Conservation (phyloP, 2,329 filamentous ascomycete genomes). For the Parastagonospora avenae region DNA sequence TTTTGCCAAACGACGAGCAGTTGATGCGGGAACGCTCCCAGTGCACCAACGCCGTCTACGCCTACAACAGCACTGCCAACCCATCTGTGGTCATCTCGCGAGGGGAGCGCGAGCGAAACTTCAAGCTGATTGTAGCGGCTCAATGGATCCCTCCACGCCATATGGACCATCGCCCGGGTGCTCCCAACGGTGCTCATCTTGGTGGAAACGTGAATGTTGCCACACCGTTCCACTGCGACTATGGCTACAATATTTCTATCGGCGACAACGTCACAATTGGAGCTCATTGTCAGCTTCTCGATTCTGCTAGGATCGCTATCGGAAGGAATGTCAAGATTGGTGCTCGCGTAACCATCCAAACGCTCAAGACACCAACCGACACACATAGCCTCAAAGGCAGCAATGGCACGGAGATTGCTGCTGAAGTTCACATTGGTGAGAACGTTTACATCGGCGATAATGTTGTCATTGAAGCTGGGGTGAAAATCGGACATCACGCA, state of each 20-base stretch:
- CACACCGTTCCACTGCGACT: slow-evolving; percentile 89
- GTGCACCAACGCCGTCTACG: slow-evolving; percentile 79
- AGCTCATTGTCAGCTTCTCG: slow-evolving; percentile 82
- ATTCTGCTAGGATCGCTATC: slow-evolving; percentile 82
- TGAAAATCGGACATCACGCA: slow-evolving; percentile 59
- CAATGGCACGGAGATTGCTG: slow-evolving; percentile 72
- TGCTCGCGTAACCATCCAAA: slow-evolving; percentile 85
- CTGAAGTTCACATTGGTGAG: slow-evolving; percentile 75
- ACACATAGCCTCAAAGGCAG: slow-evolving; percentile 75
- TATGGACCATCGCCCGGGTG: slow-evolving; percentile 2
- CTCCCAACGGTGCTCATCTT: slow-evolving; percentile 11
- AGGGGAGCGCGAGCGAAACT: slow-evolving; percentile 70
- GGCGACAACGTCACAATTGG: slow-evolving; percentile 84
- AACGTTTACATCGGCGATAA: slow-evolving; percentile 70
- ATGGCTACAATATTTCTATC: slow-evolving; percentile 92
- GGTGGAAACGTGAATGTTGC: slow-evolving; percentile 76
- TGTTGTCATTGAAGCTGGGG: slow-evolving; percentile 64
- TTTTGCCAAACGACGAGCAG: slow-evolving; percentile 77
- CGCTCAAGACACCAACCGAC: slow-evolving; percentile 73
- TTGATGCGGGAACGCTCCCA: slow-evolving; percentile 83
- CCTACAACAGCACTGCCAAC: slow-evolving; percentile 84
- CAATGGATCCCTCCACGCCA: slow-evolving; percentile 44
- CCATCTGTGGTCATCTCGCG: slow-evolving; percentile 69
- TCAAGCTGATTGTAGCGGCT: slow-evolving; percentile 74
- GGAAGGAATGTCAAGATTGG: slow-evolving; percentile 74